A percentile compares a stretch with the other conserved stretches of the same genome.
Conservation (phyloP, 129 eudicot genomes). For the Helichrysum umbraculigerum region DNA sequence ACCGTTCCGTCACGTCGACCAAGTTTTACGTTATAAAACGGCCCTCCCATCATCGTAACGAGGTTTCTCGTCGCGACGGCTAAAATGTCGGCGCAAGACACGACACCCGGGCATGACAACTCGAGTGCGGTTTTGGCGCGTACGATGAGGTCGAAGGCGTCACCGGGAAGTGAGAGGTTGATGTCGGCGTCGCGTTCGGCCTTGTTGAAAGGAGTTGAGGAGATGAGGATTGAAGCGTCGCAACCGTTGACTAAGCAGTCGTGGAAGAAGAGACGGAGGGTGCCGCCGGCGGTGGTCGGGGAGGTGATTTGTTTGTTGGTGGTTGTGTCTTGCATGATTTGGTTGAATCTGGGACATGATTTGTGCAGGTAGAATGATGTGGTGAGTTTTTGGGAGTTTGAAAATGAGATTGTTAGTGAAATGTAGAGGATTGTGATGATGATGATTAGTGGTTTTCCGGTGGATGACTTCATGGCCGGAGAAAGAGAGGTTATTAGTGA, state of each 20-base stretch:
- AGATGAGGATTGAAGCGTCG: not conserved
- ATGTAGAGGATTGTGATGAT: not conserved
- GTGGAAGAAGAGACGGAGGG: not conserved
- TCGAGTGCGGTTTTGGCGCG: conserved; percentile 14
- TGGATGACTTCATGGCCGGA: not conserved
- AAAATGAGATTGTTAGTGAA: not conserved
- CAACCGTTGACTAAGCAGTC: conserved; percentile 3
- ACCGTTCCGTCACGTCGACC: not conserved
- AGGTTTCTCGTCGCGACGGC: conserved; percentile 13
- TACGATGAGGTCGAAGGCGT: not conserved
- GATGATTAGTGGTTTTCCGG: not conserved
- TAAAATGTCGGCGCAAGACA: conserved; percentile 2
- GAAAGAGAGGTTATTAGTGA: not conserved
- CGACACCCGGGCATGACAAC: not conserved
- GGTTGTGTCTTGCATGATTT: conserved; percentile 17
- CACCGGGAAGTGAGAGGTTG: conserved; percentile 11
- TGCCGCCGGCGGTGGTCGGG: not conserved
- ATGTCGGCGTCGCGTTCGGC: conserved; percentile 18
- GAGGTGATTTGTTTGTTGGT: conserved; percentile 4
- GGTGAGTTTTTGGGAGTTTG: not conserved
- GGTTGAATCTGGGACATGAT: conserved; percentile 16
- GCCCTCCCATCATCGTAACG: conserved; percentile 1
- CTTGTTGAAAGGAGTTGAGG: conserved; percentile 3
- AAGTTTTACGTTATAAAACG: not conserved
- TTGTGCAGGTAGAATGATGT: conserved; percentile 1